Percentiles rank a stretch among this genome's conserved stretches.
Conservation (phyloP, 2,329 filamentous ascomycete species). For the Periconia digitata region DNA sequence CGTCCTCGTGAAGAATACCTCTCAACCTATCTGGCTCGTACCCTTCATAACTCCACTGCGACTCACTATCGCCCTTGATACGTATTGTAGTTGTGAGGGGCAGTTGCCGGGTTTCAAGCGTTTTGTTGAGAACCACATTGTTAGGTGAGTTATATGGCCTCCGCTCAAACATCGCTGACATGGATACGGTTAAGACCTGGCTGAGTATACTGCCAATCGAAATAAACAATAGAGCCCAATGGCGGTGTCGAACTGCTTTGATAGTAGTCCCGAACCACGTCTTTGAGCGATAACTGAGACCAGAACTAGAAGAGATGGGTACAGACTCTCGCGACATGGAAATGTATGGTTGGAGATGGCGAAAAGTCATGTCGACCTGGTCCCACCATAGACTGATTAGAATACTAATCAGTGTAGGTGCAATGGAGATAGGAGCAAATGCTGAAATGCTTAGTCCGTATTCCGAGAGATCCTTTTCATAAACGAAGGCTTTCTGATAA, state of each 20-base stretch:
- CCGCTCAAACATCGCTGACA: conserved; percentile 22
- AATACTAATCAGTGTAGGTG: conserved; percentile 20
- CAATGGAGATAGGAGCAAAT: conserved; percentile 24
- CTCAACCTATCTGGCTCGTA: not conserved
- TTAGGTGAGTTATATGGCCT: conserved; percentile 5
- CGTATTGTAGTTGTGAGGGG: conserved; percentile 5
- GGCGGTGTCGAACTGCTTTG: conserved; percentile 14
- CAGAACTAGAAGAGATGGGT: conserved; percentile 12
- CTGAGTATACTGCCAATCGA: conserved; percentile 14
- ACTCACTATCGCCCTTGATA: not conserved
- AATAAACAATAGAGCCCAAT: conserved; percentile 16
- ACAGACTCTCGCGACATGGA: conserved; percentile 17
- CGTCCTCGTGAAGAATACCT: too few species aligned
- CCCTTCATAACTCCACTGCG: not conserved
- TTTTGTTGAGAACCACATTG: conserved; percentile 1
- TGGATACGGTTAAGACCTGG: conserved; percentile 21
- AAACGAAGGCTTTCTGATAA: conserved; percentile 20
- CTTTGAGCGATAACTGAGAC: conserved; percentile 18
- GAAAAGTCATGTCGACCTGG: conserved; percentile 19
- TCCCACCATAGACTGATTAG: conserved; percentile 23
- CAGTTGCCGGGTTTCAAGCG: conserved; percentile 10
- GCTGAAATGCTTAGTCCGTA: conserved; percentile 13
- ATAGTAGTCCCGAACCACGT: conserved; percentile 16
- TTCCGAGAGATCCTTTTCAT: conserved; percentile 16
- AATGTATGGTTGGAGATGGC: conserved; percentile 23